Base-by-base conservation (phyloP, 2,329 filamentous ascomycete genomes). In the Juglanconis sp. region DNA sequence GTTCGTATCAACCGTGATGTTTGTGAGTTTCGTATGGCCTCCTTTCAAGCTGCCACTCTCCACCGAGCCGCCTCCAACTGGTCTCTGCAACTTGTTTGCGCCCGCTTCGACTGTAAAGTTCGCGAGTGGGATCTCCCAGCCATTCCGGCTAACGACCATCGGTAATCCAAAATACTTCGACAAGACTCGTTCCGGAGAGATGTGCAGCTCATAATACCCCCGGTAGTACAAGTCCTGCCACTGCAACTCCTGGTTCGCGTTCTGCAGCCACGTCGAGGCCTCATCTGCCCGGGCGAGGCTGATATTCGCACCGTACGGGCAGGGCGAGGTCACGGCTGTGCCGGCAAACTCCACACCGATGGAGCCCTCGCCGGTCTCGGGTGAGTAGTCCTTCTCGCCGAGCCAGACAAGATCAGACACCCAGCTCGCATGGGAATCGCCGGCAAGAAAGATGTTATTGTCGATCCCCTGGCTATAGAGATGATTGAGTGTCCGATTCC, bases 171-270 rank as follows among this genome's bases (percentile, higher is more conserved):
- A 92, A 73, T 81, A 92, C 11, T 78, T 77, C 0, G 88, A 88
- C n/a, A 82, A 76, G 2, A 89, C 78, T 49, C 81, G 74, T 10
- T 87, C 77, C 30, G 82, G 77, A 24, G 74, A 77, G 57, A 90
- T 76, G 52, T 81, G 79, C 46, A 91, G 75, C 68, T 88, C 82
- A 65, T 86, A 91, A 74, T 92, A 92, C 1, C 89, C 89, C 17
- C 88, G 80, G 71, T 91, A 92, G 71, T 89, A 91, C 7, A 86
- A 71, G 60, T 91, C 88, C 66, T 87, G 84, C 89, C 88, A 92
- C 68, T 89, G 86, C 51, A 92, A 76, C 70, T 89, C 86, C 0
- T 77, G 73, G 71, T 90, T 91, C 30, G 78, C 73, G 48, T 69
- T 69, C 64, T 79, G 75, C 38, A 82, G 73, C 65, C 69, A 71